Evolutionary conservation across 2,329 filamentous ascomycete species (phyloP).

Genomic region (Penicillium decumbens): DNA sequence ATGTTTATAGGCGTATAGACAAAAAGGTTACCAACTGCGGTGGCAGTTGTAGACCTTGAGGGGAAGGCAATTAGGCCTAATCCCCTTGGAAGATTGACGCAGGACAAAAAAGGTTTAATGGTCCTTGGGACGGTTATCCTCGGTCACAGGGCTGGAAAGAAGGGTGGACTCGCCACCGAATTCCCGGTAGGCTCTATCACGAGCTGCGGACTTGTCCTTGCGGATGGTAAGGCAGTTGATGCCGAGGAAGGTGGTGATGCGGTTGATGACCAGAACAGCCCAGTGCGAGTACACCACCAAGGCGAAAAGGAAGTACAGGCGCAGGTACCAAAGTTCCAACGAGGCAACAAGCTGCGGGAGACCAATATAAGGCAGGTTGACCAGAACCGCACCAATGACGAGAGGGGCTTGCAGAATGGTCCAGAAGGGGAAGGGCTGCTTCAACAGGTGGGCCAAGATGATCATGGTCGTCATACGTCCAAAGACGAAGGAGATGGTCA

Average conservation of each 20-base stretch:
- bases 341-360: slow-evolving; percentile 61
- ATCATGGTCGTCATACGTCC: slow-evolving; percentile 98
- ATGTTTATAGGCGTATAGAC: slow-evolving; percentile 9
- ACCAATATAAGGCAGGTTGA: slow-evolving; percentile 75
- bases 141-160: slow-evolving; percentile 4
- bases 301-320: slow-evolving; percentile 77
- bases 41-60: background rate
- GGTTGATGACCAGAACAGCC: slow-evolving; percentile 84
- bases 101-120: slow-evolving; percentile 4
- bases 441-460: slow-evolving; percentile 89
- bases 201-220: slow-evolving; percentile 30
- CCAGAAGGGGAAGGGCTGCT: slow-evolving; percentile 95
- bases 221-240: slow-evolving; percentile 91
- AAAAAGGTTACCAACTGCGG: slow-evolving; percentile 3
- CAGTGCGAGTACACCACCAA: slow-evolving; percentile 84
- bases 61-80: background rate
- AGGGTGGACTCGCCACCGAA: slow-evolving; percentile 27
- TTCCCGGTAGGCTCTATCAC: slow-evolving; percentile 35
- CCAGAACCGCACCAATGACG: slow-evolving; percentile 74
- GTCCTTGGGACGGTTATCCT: slow-evolving; percentile 12
- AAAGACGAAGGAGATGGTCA: slow-evolving; percentile 95
- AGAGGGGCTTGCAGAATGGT: slow-evolving; percentile 85
- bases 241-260: slow-evolving; percentile 85
- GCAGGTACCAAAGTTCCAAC: slow-evolving; percentile 74
- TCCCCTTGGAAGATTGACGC: background rate